phyloP scores from a whole-genome alignment of 805 yeast genomes.

The Scheffersomyces stipitis region DNA sequence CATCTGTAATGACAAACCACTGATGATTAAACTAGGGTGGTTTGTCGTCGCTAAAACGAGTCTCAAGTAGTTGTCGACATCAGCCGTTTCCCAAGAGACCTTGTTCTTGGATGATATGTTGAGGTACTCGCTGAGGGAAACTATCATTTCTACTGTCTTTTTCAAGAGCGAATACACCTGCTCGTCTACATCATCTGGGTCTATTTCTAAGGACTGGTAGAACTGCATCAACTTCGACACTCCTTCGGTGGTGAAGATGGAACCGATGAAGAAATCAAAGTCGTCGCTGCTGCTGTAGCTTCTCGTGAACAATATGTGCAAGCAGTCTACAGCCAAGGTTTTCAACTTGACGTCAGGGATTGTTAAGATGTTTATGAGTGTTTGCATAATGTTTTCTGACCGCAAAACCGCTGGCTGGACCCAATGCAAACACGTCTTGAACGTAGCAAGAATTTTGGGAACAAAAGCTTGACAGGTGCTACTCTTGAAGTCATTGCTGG shows the following conservation, averaged over 20 bases:
- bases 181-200: conserved; percentile 76
- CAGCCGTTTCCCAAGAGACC: conserved; percentile 55
- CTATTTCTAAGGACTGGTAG: conserved; percentile 58
- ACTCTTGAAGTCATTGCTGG: conserved; percentile 26
- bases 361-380: conserved; percentile 59
- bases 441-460: conserved; percentile 70
- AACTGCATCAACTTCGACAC: conserved; percentile 65
- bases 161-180: conserved; percentile 77
- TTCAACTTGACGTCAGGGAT: conserved; percentile 65
- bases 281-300: conserved; percentile 64
- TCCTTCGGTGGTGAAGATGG: conserved; percentile 74
- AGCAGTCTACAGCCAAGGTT: conserved; percentile 84
- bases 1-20: conserved; percentile 87
- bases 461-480: conserved; percentile 45
- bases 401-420: conserved; percentile 74
- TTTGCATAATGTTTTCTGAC: conserved; percentile 60
- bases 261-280: conserved; percentile 74
- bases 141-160: conserved; percentile 91
- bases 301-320: conserved; percentile 85
- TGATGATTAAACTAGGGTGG: conserved; percentile 83
- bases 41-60: conserved; percentile 78
- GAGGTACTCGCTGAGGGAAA: conserved; percentile 77
- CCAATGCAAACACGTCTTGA: conserved; percentile 93
- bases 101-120: conserved; percentile 45
- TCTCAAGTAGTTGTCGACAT: conserved; percentile 64